These are phyloP conservation scores for Gymnopilus junonius DNA, from an alignment of 768 basidiomycete species.

Conservation along the genomic window DNA sequence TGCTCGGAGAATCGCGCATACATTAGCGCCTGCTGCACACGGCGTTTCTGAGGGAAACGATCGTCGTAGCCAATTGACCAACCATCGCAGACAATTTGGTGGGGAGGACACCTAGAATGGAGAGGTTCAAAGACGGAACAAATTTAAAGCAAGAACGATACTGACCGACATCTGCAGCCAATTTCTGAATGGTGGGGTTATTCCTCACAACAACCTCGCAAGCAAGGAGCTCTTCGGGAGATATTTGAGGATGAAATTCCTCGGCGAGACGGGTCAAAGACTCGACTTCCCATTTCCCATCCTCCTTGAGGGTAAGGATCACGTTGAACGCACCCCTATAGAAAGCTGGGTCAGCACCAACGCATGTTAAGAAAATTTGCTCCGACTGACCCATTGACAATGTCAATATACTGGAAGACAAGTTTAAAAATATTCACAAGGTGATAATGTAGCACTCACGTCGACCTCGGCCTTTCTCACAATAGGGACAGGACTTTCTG, in stretches of 20 bases:
- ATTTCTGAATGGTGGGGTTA: conserved; percentile 64
- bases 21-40: conserved; percentile 81
- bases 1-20: conserved; percentile 79
- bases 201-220: conserved; percentile 76
- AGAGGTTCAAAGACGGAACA: neutral
- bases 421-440: neutral
- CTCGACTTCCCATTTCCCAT: conserved; percentile 65
- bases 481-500: conserved; percentile 55
- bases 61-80: conserved; percentile 94
- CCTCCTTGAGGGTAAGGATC: conserved; percentile 52
- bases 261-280: conserved; percentile 62
- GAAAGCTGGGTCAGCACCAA: conserved; percentile 7
- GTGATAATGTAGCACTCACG: conserved; percentile 45
- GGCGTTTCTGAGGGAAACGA: conserved; percentile 70
- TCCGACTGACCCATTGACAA: conserved; percentile 64
- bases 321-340: conserved; percentile 56
- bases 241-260: conserved; percentile 79
- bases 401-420: conserved; percentile 72
- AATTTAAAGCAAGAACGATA: neutral
- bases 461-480: conserved; percentile 79
- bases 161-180: conserved; percentile 83
- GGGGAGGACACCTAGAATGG: conserved; percentile 60
- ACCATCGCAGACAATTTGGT: conserved; percentile 80
- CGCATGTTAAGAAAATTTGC: neutral
- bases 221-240: conserved; percentile 77